Conservation (phyloP, 192 early-diverging fungal genomes). For the Linnemannia schmuckeri region DNA sequence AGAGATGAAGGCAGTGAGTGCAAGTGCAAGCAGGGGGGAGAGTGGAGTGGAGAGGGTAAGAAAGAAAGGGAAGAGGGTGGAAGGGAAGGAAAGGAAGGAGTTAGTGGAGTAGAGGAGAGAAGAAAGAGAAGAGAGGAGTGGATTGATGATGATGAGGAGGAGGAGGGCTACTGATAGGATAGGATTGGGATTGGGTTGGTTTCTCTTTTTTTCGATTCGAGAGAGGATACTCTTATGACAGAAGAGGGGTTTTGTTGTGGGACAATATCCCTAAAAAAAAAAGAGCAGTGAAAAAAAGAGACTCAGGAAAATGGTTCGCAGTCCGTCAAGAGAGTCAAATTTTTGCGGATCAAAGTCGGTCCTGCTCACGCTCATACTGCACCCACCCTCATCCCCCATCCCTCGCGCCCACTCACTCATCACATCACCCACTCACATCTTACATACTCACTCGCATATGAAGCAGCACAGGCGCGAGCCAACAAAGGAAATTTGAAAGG, state of each 20-base stretch:
- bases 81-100: background rate
- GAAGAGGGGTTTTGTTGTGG: background rate
- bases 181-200: too few species aligned
- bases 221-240: background rate
- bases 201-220: too few species aligned
- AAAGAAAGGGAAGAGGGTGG: background rate
- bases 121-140: background rate
- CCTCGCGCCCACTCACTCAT: background rate
- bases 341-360: background rate
- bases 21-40: background rate
- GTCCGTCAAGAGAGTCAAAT: too few species aligned
- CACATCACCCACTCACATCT: too few species aligned
- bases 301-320: too few species aligned
- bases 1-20: background rate
- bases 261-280: background rate
- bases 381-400: background rate
- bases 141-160: background rate
- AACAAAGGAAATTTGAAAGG: background rate
- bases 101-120: background rate
- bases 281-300: too few species aligned
- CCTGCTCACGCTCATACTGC: background rate
- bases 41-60: background rate
- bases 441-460: too few species aligned
- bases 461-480: background rate
- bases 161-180: background rate